These are phyloP conservation scores for Tagetes erecta DNA, from an alignment of 129 eudicot genomes.

Conservation along the genomic window DNA sequence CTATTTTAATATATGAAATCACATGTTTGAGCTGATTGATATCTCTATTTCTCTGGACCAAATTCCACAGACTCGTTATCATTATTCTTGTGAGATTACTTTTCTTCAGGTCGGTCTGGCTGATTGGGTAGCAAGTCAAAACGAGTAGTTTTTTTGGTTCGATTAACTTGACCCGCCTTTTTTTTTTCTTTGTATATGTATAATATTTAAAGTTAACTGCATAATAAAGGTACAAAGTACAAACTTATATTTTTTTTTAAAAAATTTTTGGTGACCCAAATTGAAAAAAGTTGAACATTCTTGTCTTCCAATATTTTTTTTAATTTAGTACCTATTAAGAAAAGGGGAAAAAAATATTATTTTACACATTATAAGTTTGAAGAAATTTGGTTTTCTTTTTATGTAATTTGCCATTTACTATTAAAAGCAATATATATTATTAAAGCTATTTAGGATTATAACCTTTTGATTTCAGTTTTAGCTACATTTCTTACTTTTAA, in stretches of 20 bases:
- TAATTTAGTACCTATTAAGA: too few species aligned
- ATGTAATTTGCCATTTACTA: too few species aligned
- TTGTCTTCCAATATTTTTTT: background rate
- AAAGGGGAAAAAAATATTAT: too few species aligned
- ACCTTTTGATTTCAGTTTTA: too few species aligned
- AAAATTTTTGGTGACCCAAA: background rate
- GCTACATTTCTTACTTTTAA: too few species aligned
- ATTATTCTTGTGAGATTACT: background rate
- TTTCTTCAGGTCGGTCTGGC: background rate
- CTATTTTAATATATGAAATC: background rate
- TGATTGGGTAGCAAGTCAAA: background rate
- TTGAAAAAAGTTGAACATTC: background rate
- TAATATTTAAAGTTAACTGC: background rate
- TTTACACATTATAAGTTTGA: too few species aligned
- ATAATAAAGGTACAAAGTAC: background rate
- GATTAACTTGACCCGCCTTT: background rate
- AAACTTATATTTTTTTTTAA: too few species aligned
- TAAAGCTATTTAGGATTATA: too few species aligned
- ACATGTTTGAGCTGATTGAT: background rate
- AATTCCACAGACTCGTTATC: background rate
- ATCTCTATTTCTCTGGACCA: background rate
- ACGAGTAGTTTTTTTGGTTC: background rate
- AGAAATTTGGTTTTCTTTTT: too few species aligned
- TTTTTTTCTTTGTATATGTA: background rate
- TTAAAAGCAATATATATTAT: too few species aligned